phyloP scores from a whole-genome alignment of 2,329 filamentous ascomycete species.

The Aspergillus sp. region DNA sequence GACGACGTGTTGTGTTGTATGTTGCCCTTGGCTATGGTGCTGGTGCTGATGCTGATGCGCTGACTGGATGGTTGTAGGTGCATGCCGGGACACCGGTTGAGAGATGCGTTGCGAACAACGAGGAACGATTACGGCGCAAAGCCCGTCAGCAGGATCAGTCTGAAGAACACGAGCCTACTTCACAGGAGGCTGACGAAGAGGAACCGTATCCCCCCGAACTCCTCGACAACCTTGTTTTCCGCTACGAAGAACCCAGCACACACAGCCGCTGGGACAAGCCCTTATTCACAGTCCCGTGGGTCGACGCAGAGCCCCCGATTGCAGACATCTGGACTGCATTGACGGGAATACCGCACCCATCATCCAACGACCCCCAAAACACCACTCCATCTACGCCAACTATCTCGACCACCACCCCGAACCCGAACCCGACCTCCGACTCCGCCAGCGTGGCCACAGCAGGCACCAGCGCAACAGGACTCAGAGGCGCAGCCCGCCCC shows the following conservation, averaged over 20 bases:
- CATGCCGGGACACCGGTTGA: conserved; percentile 51
- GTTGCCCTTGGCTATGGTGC: conserved; percentile 12
- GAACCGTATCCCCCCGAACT: conserved; percentile 46
- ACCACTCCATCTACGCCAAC: conserved; percentile 7
- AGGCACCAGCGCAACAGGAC: conserved; percentile 1
- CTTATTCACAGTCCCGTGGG: conserved; percentile 53
- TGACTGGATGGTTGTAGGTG: conserved; percentile 30
- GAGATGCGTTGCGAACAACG: conserved; percentile 49
- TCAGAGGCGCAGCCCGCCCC: conserved; percentile 16
- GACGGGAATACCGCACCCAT: conserved; percentile 31
- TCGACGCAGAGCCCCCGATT: conserved; percentile 48
- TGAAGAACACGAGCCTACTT: background rate
- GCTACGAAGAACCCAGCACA: conserved; percentile 60
- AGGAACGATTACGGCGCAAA: conserved; percentile 24
- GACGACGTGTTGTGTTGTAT: conserved; percentile 55
- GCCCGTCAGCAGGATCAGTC: conserved; percentile 6
- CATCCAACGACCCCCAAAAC: conserved; percentile 7
- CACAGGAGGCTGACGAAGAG: conserved; percentile 9
- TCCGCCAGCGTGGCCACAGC: conserved; percentile 18
- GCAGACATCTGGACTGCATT: conserved; percentile 55
- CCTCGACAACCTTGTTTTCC: conserved; percentile 56
- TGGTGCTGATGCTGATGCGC: background rate
- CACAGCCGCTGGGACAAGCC: conserved; percentile 60
- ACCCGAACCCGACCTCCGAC: conserved; percentile 10
- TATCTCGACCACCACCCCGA: conserved; percentile 11